These are phyloP conservation scores for Sporothrix euskadiensis DNA, from an alignment of 2,329 filamentous ascomycete genomes.

Conservation along the genomic window DNA sequence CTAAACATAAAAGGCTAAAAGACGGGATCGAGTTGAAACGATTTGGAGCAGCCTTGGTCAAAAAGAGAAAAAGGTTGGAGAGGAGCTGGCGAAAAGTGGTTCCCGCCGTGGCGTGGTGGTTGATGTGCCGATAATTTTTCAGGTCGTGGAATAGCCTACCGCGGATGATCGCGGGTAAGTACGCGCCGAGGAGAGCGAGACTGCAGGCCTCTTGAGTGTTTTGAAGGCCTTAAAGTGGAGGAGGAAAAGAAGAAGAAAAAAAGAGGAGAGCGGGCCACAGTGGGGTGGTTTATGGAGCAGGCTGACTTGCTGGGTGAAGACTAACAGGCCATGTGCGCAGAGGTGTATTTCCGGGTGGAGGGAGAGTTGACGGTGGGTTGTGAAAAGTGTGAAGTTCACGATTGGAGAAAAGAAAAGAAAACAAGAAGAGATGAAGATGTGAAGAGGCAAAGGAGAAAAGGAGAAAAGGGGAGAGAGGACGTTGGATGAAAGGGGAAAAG, in stretches of 20 bases:
- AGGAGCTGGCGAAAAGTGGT: neutral
- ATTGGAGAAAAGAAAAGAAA: neutral
- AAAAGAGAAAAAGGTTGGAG: neutral
- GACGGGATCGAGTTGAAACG: neutral
- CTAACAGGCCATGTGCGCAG: conserved; percentile 21
- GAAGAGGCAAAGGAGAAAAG: neutral
- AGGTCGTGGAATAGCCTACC: neutral
- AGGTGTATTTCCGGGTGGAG: neutral
- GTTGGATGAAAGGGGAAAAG: neutral
- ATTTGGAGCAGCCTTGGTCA: conserved; percentile 1
- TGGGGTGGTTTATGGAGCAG: conserved; percentile 22
- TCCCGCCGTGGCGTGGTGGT: neutral
- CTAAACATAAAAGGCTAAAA: too few relatives aligned
- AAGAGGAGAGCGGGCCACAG: conserved; percentile 18
- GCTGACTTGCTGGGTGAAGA: neutral
- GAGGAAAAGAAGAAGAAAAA: neutral
- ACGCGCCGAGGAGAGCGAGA: conserved; percentile 8
- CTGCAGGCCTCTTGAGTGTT: neutral
- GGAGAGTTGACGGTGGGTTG: neutral
- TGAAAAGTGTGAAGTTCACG: neutral
- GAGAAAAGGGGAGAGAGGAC: neutral
- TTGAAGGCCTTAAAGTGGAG: neutral
- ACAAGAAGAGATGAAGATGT: neutral
- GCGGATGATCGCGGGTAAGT: conserved; percentile 40
- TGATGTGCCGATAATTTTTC: conserved; percentile 13